Base-by-base conservation (phyloP, 2,329 filamentous ascomycete genomes). In the Botrytis tulipae region DNA sequence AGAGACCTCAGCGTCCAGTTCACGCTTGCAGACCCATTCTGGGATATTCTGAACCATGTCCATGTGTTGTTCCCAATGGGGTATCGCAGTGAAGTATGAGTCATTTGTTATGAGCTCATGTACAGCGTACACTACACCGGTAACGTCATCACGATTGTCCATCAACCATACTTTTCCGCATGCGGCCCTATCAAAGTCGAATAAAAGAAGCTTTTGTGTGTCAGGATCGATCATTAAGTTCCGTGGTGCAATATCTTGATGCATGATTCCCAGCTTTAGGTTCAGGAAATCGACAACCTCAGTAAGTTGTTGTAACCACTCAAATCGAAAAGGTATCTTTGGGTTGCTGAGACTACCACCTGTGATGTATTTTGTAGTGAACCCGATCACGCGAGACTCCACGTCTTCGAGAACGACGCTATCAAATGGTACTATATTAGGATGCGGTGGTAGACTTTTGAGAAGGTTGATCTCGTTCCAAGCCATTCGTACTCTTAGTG, bases 271-370 rank as follows among this genome's bases (percentile, higher is more conserved):
- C 51, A 81, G 75, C 51, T 78, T 72, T 18, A 84, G 76, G 70
- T 84, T 84, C 40, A 84, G 76, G 51, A 81, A 79, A 71, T 84
- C 83, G 12, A 84, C 78, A 9, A 83, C 79, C 0, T 77, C 12
- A 0, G 80, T 80, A 0, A 85, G 80, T 72, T 85, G 83, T 25
- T 78, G 73, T 0, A 84, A 76, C 80, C 82, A 84, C 69, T 80
- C 60, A 0, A 84, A 76, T 75, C 79, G 80, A 70, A 84, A 84
- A 1, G 78, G 71, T 14, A 80, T 78, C 3, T 78, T 77, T 57
- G 60, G 74, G 1, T 51, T 35, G 22, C 1, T 18, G 1, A 67
- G 32, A 51, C 5, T 29, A 9, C 44, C 32, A n/a, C 63, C 44
- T 37, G 63, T 44, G 1, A 67, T 40, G 2, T 67, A 67, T 5